Conservation (phyloP, 2,329 filamentous ascomycete species). For the Furcasterigmium furcatum region DNA sequence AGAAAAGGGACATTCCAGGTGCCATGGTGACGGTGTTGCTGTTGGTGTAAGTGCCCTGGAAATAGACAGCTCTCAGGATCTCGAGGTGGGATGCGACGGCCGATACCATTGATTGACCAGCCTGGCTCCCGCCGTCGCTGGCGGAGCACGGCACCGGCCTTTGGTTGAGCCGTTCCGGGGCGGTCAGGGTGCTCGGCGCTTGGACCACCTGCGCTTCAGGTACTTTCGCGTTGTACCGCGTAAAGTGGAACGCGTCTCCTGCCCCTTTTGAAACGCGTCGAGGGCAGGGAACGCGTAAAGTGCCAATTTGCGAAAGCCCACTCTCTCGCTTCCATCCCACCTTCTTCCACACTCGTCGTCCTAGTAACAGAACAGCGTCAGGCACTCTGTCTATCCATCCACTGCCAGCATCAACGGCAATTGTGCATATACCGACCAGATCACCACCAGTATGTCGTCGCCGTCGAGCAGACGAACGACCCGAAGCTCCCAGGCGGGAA, state of each 20-base stretch:
- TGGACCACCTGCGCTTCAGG: not conserved
- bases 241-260: conserved; percentile 11
- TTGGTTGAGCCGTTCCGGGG: conserved; percentile 3
- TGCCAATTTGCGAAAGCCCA: conserved; percentile 4
- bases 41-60: conserved; percentile 1
- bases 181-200: not conserved
- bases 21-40: conserved; percentile 50
- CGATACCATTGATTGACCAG: not conserved
- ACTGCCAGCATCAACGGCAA: too few relatives aligned
- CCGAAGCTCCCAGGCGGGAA: conserved; percentile 49
- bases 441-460: conserved; percentile 32
- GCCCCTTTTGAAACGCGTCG: conserved; percentile 4
- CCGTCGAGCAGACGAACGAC: conserved; percentile 42
- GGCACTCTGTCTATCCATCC: too few relatives aligned
- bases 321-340: not conserved
- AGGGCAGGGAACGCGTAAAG: conserved; percentile 5
- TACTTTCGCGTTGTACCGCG: not conserved
- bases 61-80: not conserved
- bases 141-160: not conserved
- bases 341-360: not conserved
- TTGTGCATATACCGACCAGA: not conserved
- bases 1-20: conserved; percentile 72
- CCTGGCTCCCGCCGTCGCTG: not conserved
- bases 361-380: not conserved
- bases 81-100: not conserved